A percentile compares a stretch with the other conserved stretches of the same genome.
phyloP scores from a whole-genome alignment of 108 stramenopile genomes.

The Halocafeteria seosinensis region DNA sequence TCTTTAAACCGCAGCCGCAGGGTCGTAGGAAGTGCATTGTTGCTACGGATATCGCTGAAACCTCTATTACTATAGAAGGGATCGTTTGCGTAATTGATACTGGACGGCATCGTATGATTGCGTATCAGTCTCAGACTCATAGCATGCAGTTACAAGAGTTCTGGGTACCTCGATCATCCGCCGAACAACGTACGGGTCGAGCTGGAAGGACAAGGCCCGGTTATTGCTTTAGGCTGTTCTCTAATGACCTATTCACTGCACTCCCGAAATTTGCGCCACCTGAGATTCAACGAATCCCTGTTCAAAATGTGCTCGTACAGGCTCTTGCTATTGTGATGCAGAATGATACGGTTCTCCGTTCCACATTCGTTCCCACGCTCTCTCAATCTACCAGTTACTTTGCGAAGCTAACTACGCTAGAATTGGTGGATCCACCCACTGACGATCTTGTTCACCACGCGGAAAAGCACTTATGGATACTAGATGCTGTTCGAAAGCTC shows the following conservation, averaged over 20 bases:
- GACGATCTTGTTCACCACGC: too few relatives aligned
- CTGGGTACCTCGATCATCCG: conserved; percentile 85
- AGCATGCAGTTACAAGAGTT: conserved; percentile 90
- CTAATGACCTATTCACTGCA: conserved; percentile 72
- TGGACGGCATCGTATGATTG: conserved; percentile 87
- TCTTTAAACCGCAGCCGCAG: conserved; percentile 86
- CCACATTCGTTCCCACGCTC: too few relatives aligned
- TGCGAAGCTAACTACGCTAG: too few relatives aligned
- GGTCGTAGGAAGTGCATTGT: conserved; percentile 82
- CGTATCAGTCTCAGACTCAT: conserved; percentile 83
- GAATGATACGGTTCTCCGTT: too few relatives aligned
- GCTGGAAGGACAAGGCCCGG: conserved; percentile 94
- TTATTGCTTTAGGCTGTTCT: conserved; percentile 91
- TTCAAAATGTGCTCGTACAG: too few relatives aligned
- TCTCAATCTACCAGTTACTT: too few relatives aligned
- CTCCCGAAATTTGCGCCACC: too few relatives aligned
- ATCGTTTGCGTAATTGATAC: conserved; percentile 98
- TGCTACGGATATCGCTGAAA: conserved; percentile 98
- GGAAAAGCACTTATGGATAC: too few relatives aligned
- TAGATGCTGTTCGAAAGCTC: too few relatives aligned
- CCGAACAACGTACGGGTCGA: conserved; percentile 71
- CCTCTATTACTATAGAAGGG: conserved; percentile 93
- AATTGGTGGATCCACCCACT: too few relatives aligned
- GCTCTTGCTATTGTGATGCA: too few relatives aligned
- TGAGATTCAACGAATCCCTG: too few relatives aligned